Percentiles rank a stretch among this genome's conserved stretches.
These are phyloP conservation scores for Davidsoniella eucalypti DNA, from an alignment of 2,329 filamentous ascomycete species.

Conservation along the genomic window DNA sequence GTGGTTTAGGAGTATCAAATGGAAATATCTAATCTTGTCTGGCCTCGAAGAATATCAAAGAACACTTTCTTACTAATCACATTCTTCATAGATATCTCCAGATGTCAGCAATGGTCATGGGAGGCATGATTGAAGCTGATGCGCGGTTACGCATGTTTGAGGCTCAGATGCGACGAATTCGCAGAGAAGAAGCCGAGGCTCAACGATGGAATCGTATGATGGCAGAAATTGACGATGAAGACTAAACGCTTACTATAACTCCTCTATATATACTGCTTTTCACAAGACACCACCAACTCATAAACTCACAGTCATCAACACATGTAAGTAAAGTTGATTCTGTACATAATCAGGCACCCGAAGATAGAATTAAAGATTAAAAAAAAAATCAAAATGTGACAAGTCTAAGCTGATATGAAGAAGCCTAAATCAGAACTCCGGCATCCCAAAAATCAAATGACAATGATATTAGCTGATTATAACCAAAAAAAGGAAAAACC, in stretches of 20 bases:
- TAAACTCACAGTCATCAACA: too few relatives aligned
- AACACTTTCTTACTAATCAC: not conserved
- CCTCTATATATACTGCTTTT: not conserved
- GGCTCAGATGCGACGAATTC: slow-evolving; percentile 44
- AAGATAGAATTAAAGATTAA: too few relatives aligned
- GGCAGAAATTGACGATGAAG: slow-evolving; percentile 35
- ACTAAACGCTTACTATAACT: slow-evolving; percentile 16
- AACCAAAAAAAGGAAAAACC: not conserved
- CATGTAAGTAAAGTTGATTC: not conserved
- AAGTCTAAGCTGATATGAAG: not conserved
- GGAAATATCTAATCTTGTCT: not conserved
- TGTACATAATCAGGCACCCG: too few relatives aligned
- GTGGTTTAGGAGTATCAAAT: slow-evolving; percentile 17
- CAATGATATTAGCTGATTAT: too few relatives aligned
- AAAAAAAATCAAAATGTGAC: not conserved
- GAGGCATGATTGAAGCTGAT: slow-evolving; percentile 63
- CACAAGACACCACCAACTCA: not conserved
- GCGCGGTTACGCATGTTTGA: slow-evolving; percentile 50
- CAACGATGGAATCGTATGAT: slow-evolving; percentile 55
- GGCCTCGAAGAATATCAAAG: not conserved
- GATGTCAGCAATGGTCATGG: slow-evolving; percentile 74
- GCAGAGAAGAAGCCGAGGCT: slow-evolving; percentile 44
- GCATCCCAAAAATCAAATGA: too few relatives aligned
- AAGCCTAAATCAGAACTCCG: too few relatives aligned
- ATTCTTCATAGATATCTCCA: slow-evolving; percentile 49